Evolutionary conservation across 768 basidiomycete species (phyloP).

Genomic region (Kwoniella dejecticola): DNA sequence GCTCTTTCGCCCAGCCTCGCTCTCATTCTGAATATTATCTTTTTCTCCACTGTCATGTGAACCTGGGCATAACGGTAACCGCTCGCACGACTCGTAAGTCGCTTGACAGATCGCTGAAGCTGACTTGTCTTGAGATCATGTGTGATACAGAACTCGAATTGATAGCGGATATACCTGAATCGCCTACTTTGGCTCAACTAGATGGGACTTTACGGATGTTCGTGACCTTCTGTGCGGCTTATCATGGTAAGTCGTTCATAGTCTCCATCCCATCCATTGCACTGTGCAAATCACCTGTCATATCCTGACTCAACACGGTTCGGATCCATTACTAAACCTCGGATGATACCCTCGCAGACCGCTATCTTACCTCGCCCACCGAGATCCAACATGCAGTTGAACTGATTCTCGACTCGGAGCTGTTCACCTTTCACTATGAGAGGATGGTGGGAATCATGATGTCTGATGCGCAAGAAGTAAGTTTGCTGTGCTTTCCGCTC

Average conservation of each 20-base stretch:
- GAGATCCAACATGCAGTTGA: slow-evolving; percentile 83
- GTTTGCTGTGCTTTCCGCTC: slow-evolving; percentile 43
- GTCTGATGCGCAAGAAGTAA: slow-evolving; percentile 68
- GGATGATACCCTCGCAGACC: slow-evolving; percentile 61
- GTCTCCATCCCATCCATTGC: neutral
- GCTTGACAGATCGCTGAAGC: too few species aligned
- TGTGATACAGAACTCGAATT: slow-evolving; percentile 78
- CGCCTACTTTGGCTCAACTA: slow-evolving; percentile 68
- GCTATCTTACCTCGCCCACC: slow-evolving; percentile 77
- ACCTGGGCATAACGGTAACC: too few species aligned
- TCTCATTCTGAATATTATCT: too few species aligned
- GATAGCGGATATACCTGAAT: slow-evolving; percentile 67
- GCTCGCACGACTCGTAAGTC: neutral
- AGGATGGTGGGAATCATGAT: slow-evolving; percentile 81
- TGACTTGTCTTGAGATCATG: too few species aligned
- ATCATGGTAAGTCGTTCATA: slow-evolving; percentile 69
- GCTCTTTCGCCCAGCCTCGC: neutral
- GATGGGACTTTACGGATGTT: slow-evolving; percentile 78
- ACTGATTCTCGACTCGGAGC: slow-evolving; percentile 75
- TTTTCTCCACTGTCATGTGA: too few species aligned
- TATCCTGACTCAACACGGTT: neutral
- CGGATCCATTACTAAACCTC: neutral
- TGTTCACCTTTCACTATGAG: slow-evolving; percentile 88
- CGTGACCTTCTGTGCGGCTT: slow-evolving; percentile 74
- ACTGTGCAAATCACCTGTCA: neutral